Base-by-base conservation (phyloP, 805 yeast genomes). In the Trichomonascus vanleenenianus region DNA sequence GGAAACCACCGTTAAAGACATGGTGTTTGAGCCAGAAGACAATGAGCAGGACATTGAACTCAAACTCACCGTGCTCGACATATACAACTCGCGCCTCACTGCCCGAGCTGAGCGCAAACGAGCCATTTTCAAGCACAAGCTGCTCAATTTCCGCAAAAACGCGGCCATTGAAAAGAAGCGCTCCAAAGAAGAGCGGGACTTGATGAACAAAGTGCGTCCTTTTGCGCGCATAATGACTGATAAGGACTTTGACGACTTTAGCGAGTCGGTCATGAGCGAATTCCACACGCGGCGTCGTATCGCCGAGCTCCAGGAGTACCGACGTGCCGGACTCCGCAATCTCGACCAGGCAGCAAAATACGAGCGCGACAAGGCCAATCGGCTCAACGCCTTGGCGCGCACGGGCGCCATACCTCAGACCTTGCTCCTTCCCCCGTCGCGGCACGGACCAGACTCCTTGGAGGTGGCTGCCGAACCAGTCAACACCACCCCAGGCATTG, bases 1-100 rank as follows among this genome's bases (percentile, higher is more conserved):
- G 0, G 99, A 93, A 64, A 73, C 83, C 46, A 81, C 93, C 0
- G 86, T 93, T 15, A 93, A 93, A 60, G 98, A 93, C 61, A 86
- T 93, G 95, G 76, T 83, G 1, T 93, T 94, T 59, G 97, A 93
- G 56, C 85, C 91, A 0, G 97, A 91, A 52, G 99, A 93, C 58
- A 79, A 81, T 45, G 79, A 83, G 18, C 80, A 82, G 36, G 98
- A 93, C 61, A 83, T 91, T 39, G 95, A 93, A 59, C 74, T 93
- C 60, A 93, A 93, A 63, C 71, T 93, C 50, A 79, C 95, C 0
- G 81, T 89, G 2, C 68, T 93, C 54, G 95, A 87, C 51, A 89
- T 93, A 37, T 93, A 93, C 64, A 88, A 87, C 59, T 82, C 93
- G 30, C 75, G 95, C 52, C 74, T 93, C 52, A 87, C 96, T 2